Evolutionary conservation across 2,329 filamentous ascomycete genomes (phyloP), one percentile per base, ranked within the genome.

Genomic region (Penicillium sp.): DNA sequence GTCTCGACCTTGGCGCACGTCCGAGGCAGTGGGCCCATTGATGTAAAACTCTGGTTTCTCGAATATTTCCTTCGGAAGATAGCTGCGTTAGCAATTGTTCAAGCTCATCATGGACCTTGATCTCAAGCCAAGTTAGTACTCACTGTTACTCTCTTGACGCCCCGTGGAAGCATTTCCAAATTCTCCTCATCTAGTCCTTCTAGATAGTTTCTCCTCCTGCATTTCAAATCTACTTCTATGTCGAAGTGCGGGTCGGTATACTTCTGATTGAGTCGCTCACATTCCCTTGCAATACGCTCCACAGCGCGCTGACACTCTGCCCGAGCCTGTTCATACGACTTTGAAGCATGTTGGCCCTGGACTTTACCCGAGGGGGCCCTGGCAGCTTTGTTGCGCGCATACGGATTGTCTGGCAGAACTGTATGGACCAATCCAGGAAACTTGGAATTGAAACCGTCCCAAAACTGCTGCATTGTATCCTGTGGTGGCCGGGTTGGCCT

Each of bases 231-330:
- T 34, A 79, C 73, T 63, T 93, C 88, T 44, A 95, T 81, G 64
- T 95, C 85, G 63, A 95, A 95, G 65, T 93, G 82, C 17, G 83
- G 80, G 63, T 94, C 88, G 15, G 84, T 79, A 64, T 94, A 95
- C 67, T 88, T 90, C 61, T 88, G 84, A 67, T 95, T 95, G 49
- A 88, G 75, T 7, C 86, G 78, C 21, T 81, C 76, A 64, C 88
- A 94, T 60, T 82, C 79, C 49, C 72, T 74, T 26, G 77, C 74
- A 48, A 82, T 82, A 52, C 78, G 77, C 7, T 73, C 69, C 5
- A 82, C 79, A 44, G 79, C 77, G 49, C 77, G 78, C 46, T 74
- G 76, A 68, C 88, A 94, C 51, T 83, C 78, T 21, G 77, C 77
- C 3, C 77, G 80, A 0, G 87, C 87, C 59, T 87, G 80, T 46